These are phyloP conservation scores for Colletotrichum phormii DNA, from an alignment of 2,329 filamentous ascomycete species.

Conservation along the genomic window DNA sequence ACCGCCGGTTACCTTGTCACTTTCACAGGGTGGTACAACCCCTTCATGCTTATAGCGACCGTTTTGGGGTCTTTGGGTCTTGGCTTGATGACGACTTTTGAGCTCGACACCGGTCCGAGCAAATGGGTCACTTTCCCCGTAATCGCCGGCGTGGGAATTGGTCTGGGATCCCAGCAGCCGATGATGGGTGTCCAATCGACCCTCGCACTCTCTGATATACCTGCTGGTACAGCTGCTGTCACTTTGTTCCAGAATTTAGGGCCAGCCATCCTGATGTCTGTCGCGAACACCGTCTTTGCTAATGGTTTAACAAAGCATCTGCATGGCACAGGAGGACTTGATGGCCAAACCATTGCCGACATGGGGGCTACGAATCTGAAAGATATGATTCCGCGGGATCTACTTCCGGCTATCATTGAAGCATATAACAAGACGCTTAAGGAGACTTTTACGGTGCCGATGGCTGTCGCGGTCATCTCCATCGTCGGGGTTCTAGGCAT, in stretches of 20 bases:
- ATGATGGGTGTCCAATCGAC: constrained; percentile 43
- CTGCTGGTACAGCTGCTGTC: constrained; percentile 31
- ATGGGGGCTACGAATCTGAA: constrained; percentile 68
- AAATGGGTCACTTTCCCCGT: constrained; percentile 42
- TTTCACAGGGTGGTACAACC: constrained; percentile 49
- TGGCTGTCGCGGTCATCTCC: constrained; percentile 49
- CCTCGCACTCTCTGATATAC: constrained; percentile 33
- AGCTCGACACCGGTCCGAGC: background rate
- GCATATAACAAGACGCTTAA: constrained; percentile 75
- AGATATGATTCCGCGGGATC: constrained; percentile 56
- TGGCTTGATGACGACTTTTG: constrained; percentile 26
- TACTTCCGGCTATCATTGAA: constrained; percentile 63
- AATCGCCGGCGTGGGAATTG: constrained; percentile 42
- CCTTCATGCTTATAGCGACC: constrained; percentile 46
- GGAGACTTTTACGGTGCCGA: constrained; percentile 68
- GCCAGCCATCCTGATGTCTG: constrained; percentile 29
- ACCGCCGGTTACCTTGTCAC: constrained; percentile 43
- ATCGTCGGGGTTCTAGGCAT: constrained; percentile 25
- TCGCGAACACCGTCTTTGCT: constrained; percentile 31
- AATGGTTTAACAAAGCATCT: constrained; percentile 42
- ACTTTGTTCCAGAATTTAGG: constrained; percentile 32
- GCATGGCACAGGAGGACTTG: constrained; percentile 39
- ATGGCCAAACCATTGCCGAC: constrained; percentile 46
- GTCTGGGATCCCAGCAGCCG: constrained; percentile 42
- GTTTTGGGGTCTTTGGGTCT: constrained; percentile 43